Conservation (phyloP, 202 grass and related monocot species). For the Elaeis oleifera region DNA sequence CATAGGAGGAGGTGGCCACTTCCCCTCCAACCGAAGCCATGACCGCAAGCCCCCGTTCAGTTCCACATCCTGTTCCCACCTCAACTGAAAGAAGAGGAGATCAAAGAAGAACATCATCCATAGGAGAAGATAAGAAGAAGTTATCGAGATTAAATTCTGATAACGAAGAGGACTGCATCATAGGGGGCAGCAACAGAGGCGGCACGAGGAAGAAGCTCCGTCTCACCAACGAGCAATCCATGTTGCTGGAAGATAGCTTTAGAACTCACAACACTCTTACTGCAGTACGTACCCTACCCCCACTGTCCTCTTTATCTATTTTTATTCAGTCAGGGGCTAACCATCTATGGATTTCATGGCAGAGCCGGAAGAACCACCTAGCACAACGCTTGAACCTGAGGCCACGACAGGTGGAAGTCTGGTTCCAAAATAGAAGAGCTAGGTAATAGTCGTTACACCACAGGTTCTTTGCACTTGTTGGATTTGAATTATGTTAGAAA, state of each 20-base stretch:
- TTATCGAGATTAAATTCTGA: slow-evolving; percentile 9
- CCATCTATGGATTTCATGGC: background rate
- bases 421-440: slow-evolving; percentile 6
- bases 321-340: no score
- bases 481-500: no score
- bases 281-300: slow-evolving; percentile 29
- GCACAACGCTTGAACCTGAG: background rate
- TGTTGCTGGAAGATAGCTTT: slow-evolving; percentile 58
- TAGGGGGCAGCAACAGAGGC: background rate
- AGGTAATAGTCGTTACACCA: background rate
- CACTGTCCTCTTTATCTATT: no score
- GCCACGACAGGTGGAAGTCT: slow-evolving; percentile 16
- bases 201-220: slow-evolving; percentile 59
- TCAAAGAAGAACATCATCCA: background rate
- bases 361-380: slow-evolving; percentile 8
- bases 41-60: no score
- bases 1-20: slow-evolving; percentile 26
- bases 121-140: background rate
- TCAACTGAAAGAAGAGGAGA: slow-evolving; percentile 3
- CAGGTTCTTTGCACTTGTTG: no score
- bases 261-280: slow-evolving; percentile 43
- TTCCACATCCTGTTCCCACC: no score
- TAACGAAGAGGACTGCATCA: background rate
- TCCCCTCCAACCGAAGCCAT: no score
- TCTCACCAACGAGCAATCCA: slow-evolving; percentile 56